Conservation (phyloP, 352 stramenopile genomes). For the Elongisporangium senticosum region DNA sequence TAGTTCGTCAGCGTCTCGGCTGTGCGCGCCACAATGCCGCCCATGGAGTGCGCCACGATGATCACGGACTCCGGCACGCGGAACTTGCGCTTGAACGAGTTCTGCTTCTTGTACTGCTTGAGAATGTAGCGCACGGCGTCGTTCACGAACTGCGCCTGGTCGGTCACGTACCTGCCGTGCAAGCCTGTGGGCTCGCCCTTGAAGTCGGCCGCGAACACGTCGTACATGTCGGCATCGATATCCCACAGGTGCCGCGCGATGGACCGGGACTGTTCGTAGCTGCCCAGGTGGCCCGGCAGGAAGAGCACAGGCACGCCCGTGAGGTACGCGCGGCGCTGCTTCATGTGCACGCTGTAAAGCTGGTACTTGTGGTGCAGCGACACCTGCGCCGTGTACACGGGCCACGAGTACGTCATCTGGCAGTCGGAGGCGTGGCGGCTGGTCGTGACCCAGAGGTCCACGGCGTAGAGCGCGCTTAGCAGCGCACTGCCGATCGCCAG, state of each 20-base stretch:
- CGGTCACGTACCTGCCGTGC: slow-evolving; percentile 54
- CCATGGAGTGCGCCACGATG: slow-evolving; percentile 84
- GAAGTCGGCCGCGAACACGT: slow-evolving; percentile 83
- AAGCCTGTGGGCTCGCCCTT: slow-evolving; percentile 64
- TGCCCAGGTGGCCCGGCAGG: slow-evolving; percentile 73
- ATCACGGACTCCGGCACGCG: slow-evolving; percentile 50
- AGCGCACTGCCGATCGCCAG: slow-evolving; percentile 47
- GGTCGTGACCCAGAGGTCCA: slow-evolving; percentile 31
- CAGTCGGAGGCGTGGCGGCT: slow-evolving; percentile 33
- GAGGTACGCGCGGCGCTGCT: slow-evolving; percentile 31
- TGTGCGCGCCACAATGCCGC: slow-evolving; percentile 59
- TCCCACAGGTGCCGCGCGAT: slow-evolving; percentile 70
- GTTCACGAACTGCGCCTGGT: slow-evolving; percentile 76
- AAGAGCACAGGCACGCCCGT: slow-evolving; percentile 77
- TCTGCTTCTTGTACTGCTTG: slow-evolving; percentile 64
- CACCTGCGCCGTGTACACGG: slow-evolving; percentile 53
- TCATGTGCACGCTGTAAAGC: slow-evolving; percentile 68
- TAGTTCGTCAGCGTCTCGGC: slow-evolving; percentile 72
- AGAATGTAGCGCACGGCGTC: slow-evolving; percentile 66
- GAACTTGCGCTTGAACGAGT: slow-evolving; percentile 11
- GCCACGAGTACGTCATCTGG: slow-evolving; percentile 85
- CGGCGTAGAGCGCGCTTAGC: slow-evolving; percentile 33
- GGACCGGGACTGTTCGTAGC: slow-evolving; percentile 82
- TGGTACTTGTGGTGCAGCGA: slow-evolving; percentile 55
- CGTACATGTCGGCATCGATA: slow-evolving; percentile 44